Evolutionary conservation across 2,329 filamentous ascomycete species (phyloP), one percentile per base, ranked within the genome.

Genomic region (Cladobotryum mycophilum): DNA sequence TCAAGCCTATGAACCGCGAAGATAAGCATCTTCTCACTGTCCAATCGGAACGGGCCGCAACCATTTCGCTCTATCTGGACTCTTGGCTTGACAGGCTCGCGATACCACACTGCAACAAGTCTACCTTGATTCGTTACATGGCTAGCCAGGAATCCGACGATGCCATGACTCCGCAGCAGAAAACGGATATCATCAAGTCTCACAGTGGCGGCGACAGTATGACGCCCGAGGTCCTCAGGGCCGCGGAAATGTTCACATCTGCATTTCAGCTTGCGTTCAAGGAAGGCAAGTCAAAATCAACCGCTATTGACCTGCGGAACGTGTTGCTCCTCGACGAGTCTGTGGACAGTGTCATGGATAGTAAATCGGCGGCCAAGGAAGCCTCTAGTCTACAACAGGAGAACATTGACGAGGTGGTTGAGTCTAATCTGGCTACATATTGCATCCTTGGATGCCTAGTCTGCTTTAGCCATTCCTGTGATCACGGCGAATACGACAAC

Each of bases 381-480:
- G 58, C 58, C 12, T 55, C 63, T 4, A 58, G 54, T 38, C 62
- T 61, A 44, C 68, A 62, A 41, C 64, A 66, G 33, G 61, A 67
- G 13, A 64, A 64, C 22, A 65, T 71, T 30, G 64, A 70, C 33
- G 68, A 70, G 6, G 54, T 70, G 49, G 70, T 74, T 12, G 76
- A 79, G 56, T 69, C 69, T 18, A 71, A 73, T 35, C 60, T 82
- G 20, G 75, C 76, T 45, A 81, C 76, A 1, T 80, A 81, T 58
- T 73, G 73, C 33, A 70, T 78, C 9, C 69, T 82, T 14, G 76
- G 76, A 12, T 83, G 80, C 56, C 64, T 80, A n/a, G 75, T 81
- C 47, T 83, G 80, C 63, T 78, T 74, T 58, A 77, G 77, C 46
- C 76, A 82, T 60, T 80, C 79, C 12, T 83, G 80, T 53, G 80